Percentiles rank a stretch among this genome's conserved stretches.
Conservation (phyloP, 352 stramenopile genomes). For the Phytophthora fragariaefolia region DNA sequence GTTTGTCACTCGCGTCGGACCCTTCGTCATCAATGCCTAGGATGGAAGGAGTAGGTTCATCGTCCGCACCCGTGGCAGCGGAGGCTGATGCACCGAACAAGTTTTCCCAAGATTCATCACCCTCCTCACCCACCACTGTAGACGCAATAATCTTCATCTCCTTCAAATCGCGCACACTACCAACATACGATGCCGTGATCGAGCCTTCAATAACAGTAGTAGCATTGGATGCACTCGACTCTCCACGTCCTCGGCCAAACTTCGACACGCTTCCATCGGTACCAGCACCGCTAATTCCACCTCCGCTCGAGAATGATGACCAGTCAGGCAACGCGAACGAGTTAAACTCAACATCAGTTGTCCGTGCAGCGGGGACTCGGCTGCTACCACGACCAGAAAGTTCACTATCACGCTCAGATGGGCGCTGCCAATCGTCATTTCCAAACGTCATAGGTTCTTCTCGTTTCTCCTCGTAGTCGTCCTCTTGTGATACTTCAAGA, state of each 20-base stretch:
- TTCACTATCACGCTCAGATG: constrained; percentile 29
- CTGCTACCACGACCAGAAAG: constrained; percentile 32
- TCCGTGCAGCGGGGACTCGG: constrained; percentile 31
- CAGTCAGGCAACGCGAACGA: constrained; percentile 70
- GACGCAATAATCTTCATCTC: constrained; percentile 76
- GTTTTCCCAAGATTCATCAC: constrained; percentile 75
- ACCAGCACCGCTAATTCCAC: constrained; percentile 21
- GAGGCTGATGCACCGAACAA: constrained; percentile 54
- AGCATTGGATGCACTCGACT: constrained; percentile 45
- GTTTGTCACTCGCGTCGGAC: constrained; percentile 42
- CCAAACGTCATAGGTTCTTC: constrained; percentile 41
- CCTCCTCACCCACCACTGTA: constrained; percentile 41
- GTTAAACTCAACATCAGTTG: constrained; percentile 61
- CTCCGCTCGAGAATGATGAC: constrained; percentile 49
- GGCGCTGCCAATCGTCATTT: constrained; percentile 19
- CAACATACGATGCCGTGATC: constrained; percentile 46
- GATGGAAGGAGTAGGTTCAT: constrained; percentile 36
- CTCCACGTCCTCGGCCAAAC: constrained; percentile 41
- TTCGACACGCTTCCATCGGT: constrained; percentile 37
- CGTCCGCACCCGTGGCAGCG: constrained; percentile 10
- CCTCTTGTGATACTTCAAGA: constrained; percentile 37
- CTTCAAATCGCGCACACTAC: constrained; percentile 53
- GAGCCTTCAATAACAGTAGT: constrained; percentile 51
- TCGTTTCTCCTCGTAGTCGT: constrained; percentile 52
- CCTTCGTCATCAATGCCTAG: constrained; percentile 37